Base-by-base conservation (phyloP, 2,329 filamentous ascomycete species). In the Neonectria neomacrospora region DNA sequence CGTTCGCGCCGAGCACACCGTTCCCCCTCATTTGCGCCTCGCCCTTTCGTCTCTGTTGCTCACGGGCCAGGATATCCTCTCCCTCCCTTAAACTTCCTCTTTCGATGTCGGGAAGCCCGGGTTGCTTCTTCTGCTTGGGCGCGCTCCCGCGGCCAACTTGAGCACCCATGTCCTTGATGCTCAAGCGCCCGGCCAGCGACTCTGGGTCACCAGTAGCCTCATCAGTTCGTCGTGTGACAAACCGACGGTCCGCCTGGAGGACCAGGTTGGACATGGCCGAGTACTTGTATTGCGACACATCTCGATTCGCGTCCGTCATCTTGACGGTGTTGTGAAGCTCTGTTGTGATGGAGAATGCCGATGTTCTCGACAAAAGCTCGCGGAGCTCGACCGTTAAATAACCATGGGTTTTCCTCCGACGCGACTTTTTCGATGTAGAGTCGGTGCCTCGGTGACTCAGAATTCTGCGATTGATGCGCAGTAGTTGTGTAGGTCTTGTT, bases 211-310 rank as follows among this genome's bases (percentile, higher is more conserved):
- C 96, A 54, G 95, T 98, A 68, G 93, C 90, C 83, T 99, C 96
- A 81, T 99, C 95, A 73, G 90, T 94, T 74, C 94, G 90, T 78
- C 96, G 90, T 68, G 93, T 93, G 74, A 97, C 91, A 78, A 99
- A 98, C 74, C 96, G 91, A 82, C 94, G 91, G 85, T 99, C 96
- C 83, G 94, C 94, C 92, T 99, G 96, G 88, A 99, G 93, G 78
- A 99, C 96, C 93, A 99, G 91, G 89, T 99, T 99, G 83, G 96
- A 99, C 96, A 99, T 98, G 80, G 93, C 94, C 89, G 94, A 94
- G 88, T 97, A 97, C 82, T 97, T 97, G 88, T 97, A 97, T 82
- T 97, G 94, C 80, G 93, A 94, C 75, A 97, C 92, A 91, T 96
- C 89, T 80, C 88, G 88, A 76, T 90, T 85, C 79, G 88, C 85